phyloP scores from a whole-genome alignment of 352 stramenopile genomes.

The Pythium sukuiense region DNA sequence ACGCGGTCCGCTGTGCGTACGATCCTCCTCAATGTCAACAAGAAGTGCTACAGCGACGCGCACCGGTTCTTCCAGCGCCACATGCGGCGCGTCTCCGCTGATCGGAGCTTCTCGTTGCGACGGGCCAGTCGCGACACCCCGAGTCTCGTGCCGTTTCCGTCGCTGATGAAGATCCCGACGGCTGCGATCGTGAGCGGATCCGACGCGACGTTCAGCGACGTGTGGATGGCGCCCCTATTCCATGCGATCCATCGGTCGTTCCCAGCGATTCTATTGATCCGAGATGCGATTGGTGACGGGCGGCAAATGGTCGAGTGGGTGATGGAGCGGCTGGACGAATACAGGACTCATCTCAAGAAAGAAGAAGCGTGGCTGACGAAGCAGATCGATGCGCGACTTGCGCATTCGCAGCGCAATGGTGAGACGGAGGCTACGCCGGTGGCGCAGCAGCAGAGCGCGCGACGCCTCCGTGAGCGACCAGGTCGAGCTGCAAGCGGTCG shows the following conservation, averaged over 20 bases:
- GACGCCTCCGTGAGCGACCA: constrained; percentile 10
- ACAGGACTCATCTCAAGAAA: constrained; percentile 31
- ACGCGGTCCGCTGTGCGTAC: constrained; percentile 51
- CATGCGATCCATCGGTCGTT: constrained; percentile 74
- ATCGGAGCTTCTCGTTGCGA: background rate
- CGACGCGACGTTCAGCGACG: constrained; percentile 70
- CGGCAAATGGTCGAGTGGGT: constrained; percentile 69
- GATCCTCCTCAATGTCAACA: constrained; percentile 64
- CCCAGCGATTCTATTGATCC: constrained; percentile 56
- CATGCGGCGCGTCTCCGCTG: constrained; percentile 24
- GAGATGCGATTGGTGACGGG: constrained; percentile 52
- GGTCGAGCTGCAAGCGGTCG: background rate
- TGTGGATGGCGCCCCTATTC: constrained; percentile 72
- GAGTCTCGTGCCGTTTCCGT: constrained; percentile 19
- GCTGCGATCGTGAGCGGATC: constrained; percentile 67
- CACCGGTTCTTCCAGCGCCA: constrained; percentile 62
- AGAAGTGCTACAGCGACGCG: constrained; percentile 65
- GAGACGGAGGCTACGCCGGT: background rate
- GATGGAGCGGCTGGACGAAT: constrained; percentile 44
- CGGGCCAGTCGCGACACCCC: background rate
- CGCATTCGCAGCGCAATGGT: constrained; percentile 12
- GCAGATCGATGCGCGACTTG: constrained; percentile 50
- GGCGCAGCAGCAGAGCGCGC: background rate
- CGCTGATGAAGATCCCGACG: constrained; percentile 28
- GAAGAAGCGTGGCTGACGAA: constrained; percentile 61